Conservation (phyloP, 345 rosid genomes). For the Balakata baccata region DNA sequence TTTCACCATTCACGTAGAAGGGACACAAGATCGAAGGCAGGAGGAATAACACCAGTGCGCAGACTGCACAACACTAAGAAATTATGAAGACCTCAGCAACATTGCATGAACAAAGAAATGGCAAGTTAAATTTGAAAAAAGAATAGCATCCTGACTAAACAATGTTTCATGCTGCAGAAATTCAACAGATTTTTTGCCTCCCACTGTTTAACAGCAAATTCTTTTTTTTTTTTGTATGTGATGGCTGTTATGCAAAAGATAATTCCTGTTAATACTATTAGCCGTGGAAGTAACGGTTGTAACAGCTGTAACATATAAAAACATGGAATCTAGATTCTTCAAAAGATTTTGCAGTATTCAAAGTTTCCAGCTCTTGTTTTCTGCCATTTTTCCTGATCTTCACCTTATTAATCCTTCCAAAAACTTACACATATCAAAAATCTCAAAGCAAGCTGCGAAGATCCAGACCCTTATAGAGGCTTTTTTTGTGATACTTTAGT, state of each 20-base stretch:
- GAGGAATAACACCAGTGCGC: conserved; percentile 51
- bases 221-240: neutral
- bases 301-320: neutral
- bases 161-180: neutral
- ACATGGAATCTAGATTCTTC: too few relatives aligned
- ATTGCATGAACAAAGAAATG: neutral
- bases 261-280: neutral
- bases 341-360: too few relatives aligned
- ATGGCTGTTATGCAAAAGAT: neutral
- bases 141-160: neutral
- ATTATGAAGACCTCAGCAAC: neutral
- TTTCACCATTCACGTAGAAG: conserved; percentile 56
- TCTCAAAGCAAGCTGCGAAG: too few relatives aligned
- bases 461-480: too few relatives aligned
- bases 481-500: too few relatives aligned
- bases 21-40: conserved; percentile 62
- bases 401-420: too few relatives aligned
- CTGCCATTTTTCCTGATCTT: too few relatives aligned
- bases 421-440: too few relatives aligned
- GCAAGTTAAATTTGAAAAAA: neutral
- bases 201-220: neutral
- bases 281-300: neutral
- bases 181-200: neutral
- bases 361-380: too few relatives aligned
- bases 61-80: conserved; percentile 59